A percentile compares a stretch with the other conserved stretches of the same genome.
Evolutionary conservation across 75 land plant genomes (phyloP).

Genomic region (Selaginella moellendorffii): DNA sequence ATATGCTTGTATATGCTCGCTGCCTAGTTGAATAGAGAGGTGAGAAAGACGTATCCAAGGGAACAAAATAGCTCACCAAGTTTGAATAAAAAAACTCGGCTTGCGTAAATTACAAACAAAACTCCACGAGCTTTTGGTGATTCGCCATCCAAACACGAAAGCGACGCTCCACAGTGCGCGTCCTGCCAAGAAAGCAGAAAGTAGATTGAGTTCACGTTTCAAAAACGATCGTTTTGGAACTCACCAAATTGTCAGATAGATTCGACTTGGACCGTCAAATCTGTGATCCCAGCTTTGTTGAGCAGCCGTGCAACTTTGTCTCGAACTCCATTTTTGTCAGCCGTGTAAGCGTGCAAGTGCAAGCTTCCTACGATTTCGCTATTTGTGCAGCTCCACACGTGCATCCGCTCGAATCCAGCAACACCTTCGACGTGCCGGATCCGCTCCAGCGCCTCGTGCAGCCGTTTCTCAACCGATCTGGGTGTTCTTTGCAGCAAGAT

Average conservation of each 20-base stretch:
- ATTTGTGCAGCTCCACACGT: constrained; percentile 80
- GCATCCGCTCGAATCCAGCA: constrained; percentile 39
- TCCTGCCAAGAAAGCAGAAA: too few species aligned
- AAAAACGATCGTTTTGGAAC: too few species aligned
- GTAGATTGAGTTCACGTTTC: too few species aligned
- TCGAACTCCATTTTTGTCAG: constrained; percentile 32
- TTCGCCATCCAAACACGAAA: too few species aligned
- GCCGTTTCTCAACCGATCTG: constrained; percentile 38
- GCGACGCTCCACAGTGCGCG: too few species aligned
- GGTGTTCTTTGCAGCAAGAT: constrained; percentile 84
- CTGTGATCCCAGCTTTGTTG: constrained; percentile 53
- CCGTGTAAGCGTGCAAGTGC: constrained; percentile 43
- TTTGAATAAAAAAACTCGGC: too few species aligned
- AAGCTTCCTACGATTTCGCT: constrained; percentile 63
- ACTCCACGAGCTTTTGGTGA: too few species aligned
- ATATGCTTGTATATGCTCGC: too few species aligned
- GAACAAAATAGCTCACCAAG: too few species aligned
- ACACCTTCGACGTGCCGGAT: constrained; percentile 46
- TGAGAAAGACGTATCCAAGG: too few species aligned
- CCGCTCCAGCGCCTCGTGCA: constrained; percentile 36
- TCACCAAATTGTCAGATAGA: constrained; percentile 15
- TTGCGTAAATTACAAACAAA: too few species aligned
- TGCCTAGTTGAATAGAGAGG: too few species aligned
- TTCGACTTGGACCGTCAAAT: constrained; percentile 77
- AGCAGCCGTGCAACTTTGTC: constrained; percentile 28